Conservation (phyloP, 345 rosid species). For the Crucihimalaya himalaica region DNA sequence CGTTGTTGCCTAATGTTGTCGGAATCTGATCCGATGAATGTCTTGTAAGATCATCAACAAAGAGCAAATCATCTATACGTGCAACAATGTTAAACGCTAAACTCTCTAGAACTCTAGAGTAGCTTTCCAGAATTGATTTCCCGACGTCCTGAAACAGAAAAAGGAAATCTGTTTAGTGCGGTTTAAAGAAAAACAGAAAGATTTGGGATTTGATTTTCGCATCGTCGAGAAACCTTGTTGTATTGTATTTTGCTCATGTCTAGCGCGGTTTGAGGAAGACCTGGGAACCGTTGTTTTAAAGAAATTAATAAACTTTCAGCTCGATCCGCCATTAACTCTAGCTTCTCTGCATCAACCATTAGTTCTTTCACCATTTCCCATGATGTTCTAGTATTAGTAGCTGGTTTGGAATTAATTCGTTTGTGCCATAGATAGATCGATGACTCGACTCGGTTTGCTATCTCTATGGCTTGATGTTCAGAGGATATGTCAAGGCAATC, state of each 20-base stretch:
- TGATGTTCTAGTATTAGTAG: conserved; percentile 64
- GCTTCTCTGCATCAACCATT: conserved; percentile 82
- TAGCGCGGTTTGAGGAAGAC: conserved; percentile 88
- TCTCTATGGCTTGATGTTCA: conserved; percentile 91
- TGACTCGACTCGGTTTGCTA: conserved; percentile 89
- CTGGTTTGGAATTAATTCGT: conserved; percentile 55
- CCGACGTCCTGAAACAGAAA: conserved; percentile 70
- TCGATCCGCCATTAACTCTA: conserved; percentile 81
- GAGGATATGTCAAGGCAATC: conserved; percentile 92
- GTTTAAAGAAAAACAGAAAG: too few species aligned
- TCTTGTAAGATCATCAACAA: conserved; percentile 80
- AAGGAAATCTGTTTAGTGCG: background rate
- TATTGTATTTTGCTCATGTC: conserved; percentile 97
- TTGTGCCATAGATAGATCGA: conserved; percentile 77
- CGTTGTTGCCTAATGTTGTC: conserved; percentile 50
- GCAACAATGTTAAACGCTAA: conserved; percentile 89
- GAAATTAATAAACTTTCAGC: conserved; percentile 85
- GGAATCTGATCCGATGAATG: conserved; percentile 65
- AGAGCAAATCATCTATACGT: conserved; percentile 83
- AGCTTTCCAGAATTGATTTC: conserved; percentile 91
- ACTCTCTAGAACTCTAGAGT: conserved; percentile 91
- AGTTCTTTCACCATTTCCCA: conserved; percentile 94
- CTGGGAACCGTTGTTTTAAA: conserved; percentile 87
- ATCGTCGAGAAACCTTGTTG: conserved; percentile 53
- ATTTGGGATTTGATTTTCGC: background rate